Conservation (phyloP, 768 basidiomycete species). For the Boletales sp. region DNA sequence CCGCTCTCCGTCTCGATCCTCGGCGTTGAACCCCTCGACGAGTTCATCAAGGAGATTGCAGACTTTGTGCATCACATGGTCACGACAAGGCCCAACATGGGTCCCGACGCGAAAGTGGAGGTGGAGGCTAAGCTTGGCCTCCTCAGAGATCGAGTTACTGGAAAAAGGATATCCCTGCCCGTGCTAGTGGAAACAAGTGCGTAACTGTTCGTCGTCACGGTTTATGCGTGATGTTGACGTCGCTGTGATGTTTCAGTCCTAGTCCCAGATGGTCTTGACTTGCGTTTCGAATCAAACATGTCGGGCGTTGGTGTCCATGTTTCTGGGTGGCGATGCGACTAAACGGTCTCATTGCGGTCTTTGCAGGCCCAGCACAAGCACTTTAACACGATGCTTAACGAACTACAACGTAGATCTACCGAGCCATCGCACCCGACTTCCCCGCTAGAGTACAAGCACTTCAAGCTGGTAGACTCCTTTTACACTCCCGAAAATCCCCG, state of each 20-base stretch:
- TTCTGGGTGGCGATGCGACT: slow-evolving; percentile 4
- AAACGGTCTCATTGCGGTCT: slow-evolving; percentile 9
- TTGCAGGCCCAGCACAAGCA: slow-evolving; percentile 80
- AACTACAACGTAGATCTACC: slow-evolving; percentile 57
- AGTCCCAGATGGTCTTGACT: slow-evolving; percentile 52
- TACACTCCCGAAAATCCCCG: slow-evolving; percentile 44
- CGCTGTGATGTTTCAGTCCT: slow-evolving; percentile 51
- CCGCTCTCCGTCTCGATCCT: slow-evolving; percentile 79
- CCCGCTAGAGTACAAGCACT: slow-evolving; percentile 72
- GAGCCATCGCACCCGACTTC: slow-evolving; percentile 50
- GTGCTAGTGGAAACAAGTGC: slow-evolving; percentile 82
- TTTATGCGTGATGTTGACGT: slow-evolving; percentile 3
- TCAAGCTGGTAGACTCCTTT: slow-evolving; percentile 77
- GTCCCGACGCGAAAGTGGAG: slow-evolving; percentile 56
- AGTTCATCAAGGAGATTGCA: slow-evolving; percentile 88
- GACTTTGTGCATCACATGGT: slow-evolving; percentile 83
- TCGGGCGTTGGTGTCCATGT: slow-evolving; percentile 54
- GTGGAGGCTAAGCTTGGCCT: slow-evolving; percentile 90
- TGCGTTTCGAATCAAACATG: slow-evolving; percentile 94
- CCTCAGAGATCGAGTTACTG: slow-evolving; percentile 53
- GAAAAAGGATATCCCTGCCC: slow-evolving; percentile 62
- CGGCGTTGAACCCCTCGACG: slow-evolving; percentile 87
- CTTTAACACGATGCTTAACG: slow-evolving; percentile 85
- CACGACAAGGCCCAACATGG: slow-evolving; percentile 50
- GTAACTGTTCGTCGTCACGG: slow-evolving; percentile 25